Conservation (phyloP, 257 asterid species). For the Plantago ovata region DNA sequence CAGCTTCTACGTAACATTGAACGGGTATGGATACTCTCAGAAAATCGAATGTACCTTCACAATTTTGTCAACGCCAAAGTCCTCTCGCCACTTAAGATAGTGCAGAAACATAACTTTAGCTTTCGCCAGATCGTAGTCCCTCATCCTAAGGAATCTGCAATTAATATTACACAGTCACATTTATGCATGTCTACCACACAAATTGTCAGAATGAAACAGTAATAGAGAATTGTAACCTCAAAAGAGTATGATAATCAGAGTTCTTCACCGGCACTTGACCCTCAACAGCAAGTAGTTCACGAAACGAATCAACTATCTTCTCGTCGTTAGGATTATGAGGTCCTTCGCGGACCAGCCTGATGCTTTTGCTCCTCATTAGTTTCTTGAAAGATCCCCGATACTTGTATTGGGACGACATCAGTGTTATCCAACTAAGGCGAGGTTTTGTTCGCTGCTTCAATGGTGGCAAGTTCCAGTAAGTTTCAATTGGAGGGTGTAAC, state of each 20-base stretch:
- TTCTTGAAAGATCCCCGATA: constrained; percentile 20
- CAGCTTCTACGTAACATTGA: background rate
- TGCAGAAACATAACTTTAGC: constrained; percentile 55
- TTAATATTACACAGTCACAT: constrained; percentile 8
- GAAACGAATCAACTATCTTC: constrained; percentile 46
- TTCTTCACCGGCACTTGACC: constrained; percentile 33
- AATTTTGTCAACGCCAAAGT: constrained; percentile 50
- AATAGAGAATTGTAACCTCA: constrained; percentile 35
- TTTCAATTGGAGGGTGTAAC: constrained; percentile 50
- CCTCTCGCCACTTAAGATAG: constrained; percentile 69
- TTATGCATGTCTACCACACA: too few species aligned
- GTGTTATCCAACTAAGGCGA: constrained; percentile 21
- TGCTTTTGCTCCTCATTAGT: constrained; percentile 31
- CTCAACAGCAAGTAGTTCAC: constrained; percentile 48
- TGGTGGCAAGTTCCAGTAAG: constrained; percentile 43
- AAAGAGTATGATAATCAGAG: constrained; percentile 61
- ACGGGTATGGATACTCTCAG: too few species aligned
- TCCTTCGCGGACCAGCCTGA: constrained; percentile 38
- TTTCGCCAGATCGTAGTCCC: constrained; percentile 53
- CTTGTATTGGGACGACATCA: constrained; percentile 35
- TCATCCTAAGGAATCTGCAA: constrained; percentile 68
- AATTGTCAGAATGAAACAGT: background rate
- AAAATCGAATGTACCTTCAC: constrained; percentile 31
- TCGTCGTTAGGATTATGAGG: constrained; percentile 49
- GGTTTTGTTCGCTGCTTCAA: constrained; percentile 18